These are phyloP conservation scores for Penicillium digitatum DNA, from an alignment of 2,329 filamentous ascomycete species.

Conservation along the genomic window DNA sequence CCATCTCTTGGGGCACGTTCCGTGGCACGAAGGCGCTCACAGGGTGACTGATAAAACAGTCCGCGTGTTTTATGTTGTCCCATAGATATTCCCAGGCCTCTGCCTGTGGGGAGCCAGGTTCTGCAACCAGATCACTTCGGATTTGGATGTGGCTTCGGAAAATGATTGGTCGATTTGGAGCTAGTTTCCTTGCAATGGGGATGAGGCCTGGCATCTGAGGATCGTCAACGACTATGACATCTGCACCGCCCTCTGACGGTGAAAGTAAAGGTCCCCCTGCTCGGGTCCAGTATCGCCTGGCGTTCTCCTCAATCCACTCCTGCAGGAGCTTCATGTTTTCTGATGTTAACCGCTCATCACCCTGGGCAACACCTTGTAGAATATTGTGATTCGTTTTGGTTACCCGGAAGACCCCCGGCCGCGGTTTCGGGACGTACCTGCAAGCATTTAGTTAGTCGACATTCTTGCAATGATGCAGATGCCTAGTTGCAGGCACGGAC, in stretches of 20 bases:
- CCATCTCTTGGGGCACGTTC: conserved; percentile 61
- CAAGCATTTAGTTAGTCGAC: conserved; percentile 4
- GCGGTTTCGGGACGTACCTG: conserved; percentile 72
- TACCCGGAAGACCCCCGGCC: conserved; percentile 73
- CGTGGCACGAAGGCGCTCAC: conserved; percentile 70
- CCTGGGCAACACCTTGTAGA: conserved; percentile 69
- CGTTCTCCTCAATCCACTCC: conserved; percentile 70
- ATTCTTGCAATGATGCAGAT: not conserved
- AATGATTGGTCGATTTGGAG: conserved; percentile 70
- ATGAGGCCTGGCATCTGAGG: conserved; percentile 80
- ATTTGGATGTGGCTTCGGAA: conserved; percentile 83
- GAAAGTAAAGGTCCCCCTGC: conserved; percentile 63
- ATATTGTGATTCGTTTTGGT: conserved; percentile 90
- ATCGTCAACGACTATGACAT: conserved; percentile 75
- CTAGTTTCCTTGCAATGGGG: conserved; percentile 65
- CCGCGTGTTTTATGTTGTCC: conserved; percentile 64
- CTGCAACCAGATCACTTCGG: conserved; percentile 65
- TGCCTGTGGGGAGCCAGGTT: conserved; percentile 61
- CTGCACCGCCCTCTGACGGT: conserved; percentile 66
- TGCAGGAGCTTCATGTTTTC: conserved; percentile 62
- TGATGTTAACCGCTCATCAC: conserved; percentile 59
- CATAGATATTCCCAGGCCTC: conserved; percentile 74
- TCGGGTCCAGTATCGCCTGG: conserved; percentile 68
- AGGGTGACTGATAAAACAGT: conserved; percentile 79
- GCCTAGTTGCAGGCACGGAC: conserved; percentile 21